These are phyloP conservation scores for Kondoa subrosea DNA, from an alignment of 768 basidiomycete species.

Conservation along the genomic window DNA sequence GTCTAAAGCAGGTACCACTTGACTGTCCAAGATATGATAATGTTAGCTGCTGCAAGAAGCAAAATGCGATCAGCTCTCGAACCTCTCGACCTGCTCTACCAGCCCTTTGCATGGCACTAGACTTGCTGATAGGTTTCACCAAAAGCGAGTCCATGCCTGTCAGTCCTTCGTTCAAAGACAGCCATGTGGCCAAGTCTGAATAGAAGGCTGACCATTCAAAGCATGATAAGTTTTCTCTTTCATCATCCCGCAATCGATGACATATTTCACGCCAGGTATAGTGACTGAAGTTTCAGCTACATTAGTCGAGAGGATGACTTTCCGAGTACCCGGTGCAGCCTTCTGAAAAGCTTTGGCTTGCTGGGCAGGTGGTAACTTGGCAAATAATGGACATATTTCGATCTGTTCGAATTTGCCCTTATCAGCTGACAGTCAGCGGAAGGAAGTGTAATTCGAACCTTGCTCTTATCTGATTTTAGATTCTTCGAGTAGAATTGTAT, in stretches of 20 bases:
- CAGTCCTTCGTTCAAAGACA: not conserved
- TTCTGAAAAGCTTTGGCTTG: slow-evolving; percentile 62
- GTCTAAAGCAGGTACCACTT: slow-evolving; percentile 67
- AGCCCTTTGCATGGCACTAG: slow-evolving; percentile 67
- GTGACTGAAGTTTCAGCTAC: slow-evolving; percentile 97
- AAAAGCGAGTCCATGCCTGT: slow-evolving; percentile 74
- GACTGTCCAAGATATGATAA: slow-evolving; percentile 38
- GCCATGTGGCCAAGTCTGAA: not conserved
- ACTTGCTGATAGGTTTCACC: slow-evolving; percentile 67
- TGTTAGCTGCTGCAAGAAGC: not conserved
- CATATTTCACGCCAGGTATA: slow-evolving; percentile 85
- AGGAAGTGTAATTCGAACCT: not conserved
- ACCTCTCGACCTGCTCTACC: slow-evolving; percentile 94
- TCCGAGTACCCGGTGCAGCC: slow-evolving; percentile 52
- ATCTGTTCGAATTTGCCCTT: slow-evolving; percentile 38
- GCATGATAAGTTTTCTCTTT: slow-evolving; percentile 69
- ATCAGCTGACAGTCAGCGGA: not conserved
- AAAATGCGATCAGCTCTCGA: slow-evolving; percentile 21
- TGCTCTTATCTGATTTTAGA: slow-evolving; percentile 4
- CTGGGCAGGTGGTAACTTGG: slow-evolving; percentile 58
- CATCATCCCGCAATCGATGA: slow-evolving; percentile 87
- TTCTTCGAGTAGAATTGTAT: slow-evolving; percentile 36
- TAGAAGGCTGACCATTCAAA: slow-evolving; percentile 25
- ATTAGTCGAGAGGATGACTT: slow-evolving; percentile 90
- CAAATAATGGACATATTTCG: slow-evolving; percentile 62